Evolutionary conservation across 202 grass and related monocot genomes (phyloP).

Genomic region (Zizania palustris): DNA sequence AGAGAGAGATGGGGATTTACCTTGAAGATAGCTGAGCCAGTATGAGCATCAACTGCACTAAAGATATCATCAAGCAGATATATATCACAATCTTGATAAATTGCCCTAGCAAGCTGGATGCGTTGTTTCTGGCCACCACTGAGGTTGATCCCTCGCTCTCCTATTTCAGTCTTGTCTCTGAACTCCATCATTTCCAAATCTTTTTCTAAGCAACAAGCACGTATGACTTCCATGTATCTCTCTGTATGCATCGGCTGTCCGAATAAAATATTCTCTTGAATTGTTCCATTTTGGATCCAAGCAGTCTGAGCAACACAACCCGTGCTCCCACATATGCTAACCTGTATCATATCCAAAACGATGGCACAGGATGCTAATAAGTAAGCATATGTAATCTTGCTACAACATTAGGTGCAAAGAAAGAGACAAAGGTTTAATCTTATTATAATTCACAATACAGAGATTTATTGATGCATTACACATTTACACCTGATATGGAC

Average conservation of each 20-base stretch:
- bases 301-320: conserved; percentile 63
- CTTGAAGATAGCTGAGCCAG: conserved; percentile 66
- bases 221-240: conserved; percentile 48
- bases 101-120: conserved; percentile 64
- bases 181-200: conserved; percentile 69
- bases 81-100: conserved; percentile 69
- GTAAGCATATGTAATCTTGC: neutral
- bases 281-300: conserved; percentile 68
- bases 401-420: no score
- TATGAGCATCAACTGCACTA: conserved; percentile 73
- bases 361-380: neutral
- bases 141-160: conserved; percentile 73
- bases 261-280: conserved; percentile 71
- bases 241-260: conserved; percentile 46
- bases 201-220: conserved; percentile 58
- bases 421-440: no score
- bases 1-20: conserved; percentile 7
- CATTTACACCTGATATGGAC: no score
- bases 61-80: conserved; percentile 78
- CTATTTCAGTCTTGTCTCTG: conserved; percentile 65
- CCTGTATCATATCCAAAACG: conserved; percentile 39
- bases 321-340: conserved; percentile 58
- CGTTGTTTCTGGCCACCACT: conserved; percentile 76
- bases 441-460: neutral
- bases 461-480: neutral